These are phyloP conservation scores for Aspergillus fumigatiaffinis DNA, from an alignment of 2,329 filamentous ascomycete genomes.

Conservation along the genomic window DNA sequence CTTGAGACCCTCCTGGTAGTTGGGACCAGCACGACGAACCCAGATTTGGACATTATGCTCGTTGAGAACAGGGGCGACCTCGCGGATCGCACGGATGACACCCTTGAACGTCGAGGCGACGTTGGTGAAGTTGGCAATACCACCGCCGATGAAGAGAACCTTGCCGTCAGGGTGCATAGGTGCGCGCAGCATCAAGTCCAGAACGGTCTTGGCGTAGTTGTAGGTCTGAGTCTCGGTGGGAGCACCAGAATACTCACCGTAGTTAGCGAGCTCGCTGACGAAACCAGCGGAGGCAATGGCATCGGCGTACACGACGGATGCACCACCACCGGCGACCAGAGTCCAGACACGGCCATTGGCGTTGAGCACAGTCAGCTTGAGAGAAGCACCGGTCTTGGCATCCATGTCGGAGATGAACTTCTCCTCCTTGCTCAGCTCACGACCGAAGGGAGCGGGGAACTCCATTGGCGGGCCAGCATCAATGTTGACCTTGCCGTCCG, in stretches of 20 bases:
- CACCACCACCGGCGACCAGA: slow-evolving; percentile 97
- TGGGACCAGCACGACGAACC: slow-evolving; percentile 86
- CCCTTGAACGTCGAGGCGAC: slow-evolving; percentile 99
- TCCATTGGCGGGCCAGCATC: slow-evolving; percentile 98
- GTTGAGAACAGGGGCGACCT: slow-evolving; percentile 76
- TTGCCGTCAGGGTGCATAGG: slow-evolving; percentile 85
- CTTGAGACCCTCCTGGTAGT: slow-evolving; percentile 99
- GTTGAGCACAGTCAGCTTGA: slow-evolving; percentile 97
- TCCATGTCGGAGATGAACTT: slow-evolving; percentile 98
- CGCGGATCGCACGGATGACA: slow-evolving; percentile 92
- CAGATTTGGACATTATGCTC: slow-evolving; percentile 99
- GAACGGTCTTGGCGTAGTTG: slow-evolving; percentile 95
- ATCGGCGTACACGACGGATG: slow-evolving; percentile 97
- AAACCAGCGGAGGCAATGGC: slow-evolving; percentile 96
- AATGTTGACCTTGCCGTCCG: slow-evolving; percentile 76
- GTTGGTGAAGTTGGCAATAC: slow-evolving; percentile 99
- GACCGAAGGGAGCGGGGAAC: slow-evolving; percentile 97
- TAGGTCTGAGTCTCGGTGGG: slow-evolving; percentile 98
- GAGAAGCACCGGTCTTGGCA: slow-evolving; percentile 97
- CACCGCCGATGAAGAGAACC: slow-evolving; percentile 98
- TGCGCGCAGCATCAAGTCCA: slow-evolving; percentile 95
- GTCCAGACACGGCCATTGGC: slow-evolving; percentile 92
- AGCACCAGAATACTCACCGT: slow-evolving; percentile 98
- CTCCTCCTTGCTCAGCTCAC: slow-evolving; percentile 98
- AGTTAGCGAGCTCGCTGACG: slow-evolving; percentile 96